These are phyloP conservation scores for Rhodotorula toruloides DNA, from an alignment of 768 basidiomycete species.

Conservation along the genomic window DNA sequence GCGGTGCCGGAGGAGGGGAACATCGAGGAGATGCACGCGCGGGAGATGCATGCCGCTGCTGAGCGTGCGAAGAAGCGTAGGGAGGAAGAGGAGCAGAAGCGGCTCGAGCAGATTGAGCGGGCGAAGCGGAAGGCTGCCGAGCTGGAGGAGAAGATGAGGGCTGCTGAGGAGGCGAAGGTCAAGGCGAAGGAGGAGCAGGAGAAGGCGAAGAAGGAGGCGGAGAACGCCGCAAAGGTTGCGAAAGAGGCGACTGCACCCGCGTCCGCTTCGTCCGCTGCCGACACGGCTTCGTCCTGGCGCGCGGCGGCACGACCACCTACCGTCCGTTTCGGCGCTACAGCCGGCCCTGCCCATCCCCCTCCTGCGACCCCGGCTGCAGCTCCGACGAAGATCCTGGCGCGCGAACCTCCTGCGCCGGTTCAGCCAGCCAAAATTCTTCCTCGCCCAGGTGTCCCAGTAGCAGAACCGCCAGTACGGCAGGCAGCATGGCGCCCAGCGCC, in stretches of 20 bases:
- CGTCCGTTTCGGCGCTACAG: too few relatives aligned
- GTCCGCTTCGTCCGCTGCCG: not conserved
- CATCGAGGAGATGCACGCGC: slow-evolving; percentile 43
- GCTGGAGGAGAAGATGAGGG: slow-evolving; percentile 42
- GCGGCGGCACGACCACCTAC: slow-evolving; percentile 4
- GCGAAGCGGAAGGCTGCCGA: slow-evolving; percentile 63
- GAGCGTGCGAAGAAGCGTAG: slow-evolving; percentile 73
- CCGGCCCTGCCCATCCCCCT: too few relatives aligned
- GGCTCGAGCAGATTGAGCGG: slow-evolving; percentile 71
- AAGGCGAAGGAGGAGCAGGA: not conserved
- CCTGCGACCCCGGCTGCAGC: too few relatives aligned
- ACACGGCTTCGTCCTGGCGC: slow-evolving; percentile 6
- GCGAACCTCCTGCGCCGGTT: not conserved
- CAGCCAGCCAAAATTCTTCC: not conserved
- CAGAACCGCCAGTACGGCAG: too few relatives aligned
- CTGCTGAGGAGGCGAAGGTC: slow-evolving; percentile 7
- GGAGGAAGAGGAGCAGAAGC: slow-evolving; percentile 75
- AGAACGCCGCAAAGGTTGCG: not conserved
- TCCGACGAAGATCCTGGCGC: slow-evolving; percentile 19
- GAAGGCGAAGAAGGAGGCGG: not conserved
- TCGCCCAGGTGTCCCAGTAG: too few relatives aligned
- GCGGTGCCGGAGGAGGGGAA: slow-evolving; percentile 33
- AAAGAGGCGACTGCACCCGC: not conserved
- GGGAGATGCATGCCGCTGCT: slow-evolving; percentile 70
- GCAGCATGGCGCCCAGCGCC: too few relatives aligned